Evolutionary conservation across 495 filamentous ascomycete species (phyloP), one percentile per base, ranked within the genome.

Genomic region (Elaphomyces granulatus): DNA sequence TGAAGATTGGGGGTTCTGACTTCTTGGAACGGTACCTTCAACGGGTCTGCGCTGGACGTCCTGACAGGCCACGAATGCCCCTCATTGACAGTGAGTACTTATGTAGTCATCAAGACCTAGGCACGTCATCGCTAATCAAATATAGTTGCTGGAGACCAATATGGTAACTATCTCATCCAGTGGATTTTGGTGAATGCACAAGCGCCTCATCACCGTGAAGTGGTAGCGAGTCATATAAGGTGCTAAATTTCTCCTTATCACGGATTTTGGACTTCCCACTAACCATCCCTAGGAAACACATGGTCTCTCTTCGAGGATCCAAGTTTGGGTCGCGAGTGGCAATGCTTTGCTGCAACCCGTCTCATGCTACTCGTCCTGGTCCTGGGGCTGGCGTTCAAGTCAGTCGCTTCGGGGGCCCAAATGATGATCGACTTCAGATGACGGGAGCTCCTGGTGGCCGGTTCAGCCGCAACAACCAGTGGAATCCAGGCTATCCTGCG

Each of bases 271-370:
- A 7, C 23, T 45, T 21, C 34, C 40, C 8, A 36, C 44, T 45
- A 19, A 56, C 34, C 21, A 2, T 1, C 37, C 28, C 35, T 38
- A 77, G 77, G 46, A 98, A 98, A 66, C 90, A 98, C 61, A 98
- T 98, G 90, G 90, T 98, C 18, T 96, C 92, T 43, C 77, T 98
- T 26, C 87, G 90, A 42, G 90, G 90, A 32, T 96, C 90, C 47
- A 98, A 98, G 55, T 98, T 95, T 58, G 90, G 90, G 41, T 95
- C 90, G 42, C 84, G 90, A 37, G 90, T 96, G 33, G 90, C 88
- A 36, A 95, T 96, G 86, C 82, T 96, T 42, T 96, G 92, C 63
- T 94, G 85, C 66, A 96, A 95, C 53, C 88, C 87, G 21, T 81
- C 81, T 19, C 73, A 81, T 46, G 70, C 80, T 26, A 93, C 83